These are phyloP conservation scores for Barnettozyma hawaiiensis DNA, from an alignment of 1,139 yeast genomes.

Conservation along the genomic window DNA sequence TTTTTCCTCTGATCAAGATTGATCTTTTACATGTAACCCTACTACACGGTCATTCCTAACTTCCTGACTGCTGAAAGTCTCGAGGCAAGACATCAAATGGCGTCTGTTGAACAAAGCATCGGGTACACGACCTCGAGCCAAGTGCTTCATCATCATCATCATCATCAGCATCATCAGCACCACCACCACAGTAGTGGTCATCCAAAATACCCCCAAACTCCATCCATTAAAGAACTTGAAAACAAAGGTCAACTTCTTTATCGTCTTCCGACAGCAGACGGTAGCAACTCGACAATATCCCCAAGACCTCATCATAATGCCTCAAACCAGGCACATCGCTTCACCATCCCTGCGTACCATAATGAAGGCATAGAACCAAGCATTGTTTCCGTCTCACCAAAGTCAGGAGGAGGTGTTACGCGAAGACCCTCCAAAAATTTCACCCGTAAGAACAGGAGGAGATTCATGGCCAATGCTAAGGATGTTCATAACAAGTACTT, in stretches of 20 bases:
- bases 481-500: conserved; percentile 19
- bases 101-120: not conserved
- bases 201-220: conserved; percentile 7
- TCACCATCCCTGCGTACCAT: conserved; percentile 1
- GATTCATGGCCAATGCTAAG: conserved; percentile 18
- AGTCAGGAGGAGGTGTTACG: no score
- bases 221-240: conserved; percentile 10
- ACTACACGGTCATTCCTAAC: no score
- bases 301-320: not conserved
- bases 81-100: no score
- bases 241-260: conserved; percentile 7
- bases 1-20: no score
- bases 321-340: not conserved
- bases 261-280: not conserved
- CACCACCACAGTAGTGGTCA: not conserved
- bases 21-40: no score
- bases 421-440: conserved; percentile 15
- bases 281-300: not conserved
- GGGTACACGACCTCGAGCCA: conserved; percentile 6
- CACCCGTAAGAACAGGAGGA: conserved; percentile 18
- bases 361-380: conserved; percentile 21
- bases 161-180: not conserved
- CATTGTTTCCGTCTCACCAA: conserved; percentile 15
- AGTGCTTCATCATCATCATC: not conserved
- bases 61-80: no score